Conservation (phyloP, 768 basidiomycete species). For the Mycena capillaripes region DNA sequence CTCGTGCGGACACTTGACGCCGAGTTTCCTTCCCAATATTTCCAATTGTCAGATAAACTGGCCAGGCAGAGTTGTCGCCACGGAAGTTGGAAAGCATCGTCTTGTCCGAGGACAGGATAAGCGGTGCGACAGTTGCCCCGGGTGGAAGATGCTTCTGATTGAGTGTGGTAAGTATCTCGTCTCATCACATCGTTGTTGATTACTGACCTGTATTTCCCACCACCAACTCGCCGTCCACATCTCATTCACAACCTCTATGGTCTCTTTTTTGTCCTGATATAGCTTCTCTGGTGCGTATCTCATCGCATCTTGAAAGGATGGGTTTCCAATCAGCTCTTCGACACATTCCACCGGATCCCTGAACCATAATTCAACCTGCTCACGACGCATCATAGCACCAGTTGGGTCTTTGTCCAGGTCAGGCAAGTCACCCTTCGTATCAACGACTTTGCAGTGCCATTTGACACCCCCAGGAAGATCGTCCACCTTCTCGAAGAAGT, state of each 20-base stretch:
- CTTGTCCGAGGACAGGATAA: slow-evolving; percentile 53
- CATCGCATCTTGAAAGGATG: not conserved
- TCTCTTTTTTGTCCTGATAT: not conserved
- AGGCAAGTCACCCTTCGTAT: not conserved
- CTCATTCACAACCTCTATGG: slow-evolving; percentile 38
- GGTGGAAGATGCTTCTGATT: slow-evolving; percentile 36
- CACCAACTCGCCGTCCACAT: slow-evolving; percentile 50
- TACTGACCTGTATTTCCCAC: slow-evolving; percentile 47
- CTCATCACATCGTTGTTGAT: not conserved
- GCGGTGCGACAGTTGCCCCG: slow-evolving; percentile 39
- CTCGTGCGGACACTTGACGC: slow-evolving; percentile 42
- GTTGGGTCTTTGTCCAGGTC: not conserved
- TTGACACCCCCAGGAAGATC: not conserved
- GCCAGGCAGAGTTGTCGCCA: slow-evolving; percentile 50
- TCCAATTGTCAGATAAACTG: slow-evolving; percentile 51
- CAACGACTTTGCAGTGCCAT: not conserved
- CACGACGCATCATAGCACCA: not conserved
- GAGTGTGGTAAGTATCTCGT: slow-evolving; percentile 21
- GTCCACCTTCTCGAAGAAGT: slow-evolving; percentile 7
- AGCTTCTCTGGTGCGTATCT: slow-evolving; percentile 41
- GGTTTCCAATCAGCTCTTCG: not conserved
- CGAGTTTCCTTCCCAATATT: slow-evolving; percentile 46
- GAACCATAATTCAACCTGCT: not conserved
- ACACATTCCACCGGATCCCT: slow-evolving; percentile 9
- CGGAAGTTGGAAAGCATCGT: slow-evolving; percentile 46